Evolutionary conservation across 306 rosid genomes (phyloP), one percentile per base, ranked within the genome.

Genomic region (Herpetospermum pedunculosum): DNA sequence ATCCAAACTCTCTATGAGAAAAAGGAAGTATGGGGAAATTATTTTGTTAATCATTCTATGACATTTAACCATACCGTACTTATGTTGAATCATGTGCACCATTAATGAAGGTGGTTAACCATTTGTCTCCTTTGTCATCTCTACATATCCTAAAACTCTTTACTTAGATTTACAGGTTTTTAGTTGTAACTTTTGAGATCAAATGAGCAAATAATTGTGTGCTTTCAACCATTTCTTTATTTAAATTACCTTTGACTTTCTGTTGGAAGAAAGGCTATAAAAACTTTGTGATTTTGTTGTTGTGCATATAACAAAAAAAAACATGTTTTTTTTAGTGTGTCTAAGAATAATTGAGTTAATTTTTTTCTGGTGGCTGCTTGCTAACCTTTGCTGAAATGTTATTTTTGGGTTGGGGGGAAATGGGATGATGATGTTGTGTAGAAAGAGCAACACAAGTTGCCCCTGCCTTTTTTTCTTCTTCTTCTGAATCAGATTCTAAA

Each of bases 381-480:
- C n/a, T n/a, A n/a, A n/a, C n/a, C n/a, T n/a, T n/a, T 52, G 34
- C 60, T 48, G 60, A 21, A 28, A 58, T 29, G 37, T 26, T 14
- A 26, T 26, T 4, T 8, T 49, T 48, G 53, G 32, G 32, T 57
- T 14, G 69, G 69, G 69, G 69, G 69, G 44, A 16, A 60, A 60
- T 60, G 67, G 38, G n/a, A n/a, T n/a, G n/a, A n/a, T n/a, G 34
- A 25, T 26, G 54, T 19, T 77, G 75, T 64, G 69, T 60, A 32
- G 44, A 60, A 60, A 60, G 69, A 15, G 69, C 69, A 60, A 60
- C 69, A 32, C 5, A 60, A 60, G 69, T 60, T 60, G 69, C 69
- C 69, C 69, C 69, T 58, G 40, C 37, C 38, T 28, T 58, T 30
- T 29, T 15, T 60, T 15, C n/a, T 12, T 0, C 2, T 50, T 50